Evolutionary conservation across 2,329 filamentous ascomycete species (phyloP).

Genomic region (Stemphylium lycopersici): DNA sequence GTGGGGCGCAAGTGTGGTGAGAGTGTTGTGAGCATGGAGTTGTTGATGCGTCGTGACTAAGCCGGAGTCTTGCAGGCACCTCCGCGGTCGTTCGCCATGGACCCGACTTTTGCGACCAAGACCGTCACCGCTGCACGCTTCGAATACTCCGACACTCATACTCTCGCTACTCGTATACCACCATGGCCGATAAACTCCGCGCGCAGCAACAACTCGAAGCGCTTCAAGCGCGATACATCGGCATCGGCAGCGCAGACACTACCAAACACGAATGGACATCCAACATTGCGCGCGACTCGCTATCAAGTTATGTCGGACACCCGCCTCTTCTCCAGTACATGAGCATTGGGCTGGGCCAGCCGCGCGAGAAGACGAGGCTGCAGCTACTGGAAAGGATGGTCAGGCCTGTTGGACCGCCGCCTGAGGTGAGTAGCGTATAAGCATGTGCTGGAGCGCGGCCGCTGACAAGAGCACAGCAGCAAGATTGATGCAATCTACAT

Average conservation of each 20-base stretch:
- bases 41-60: conserved; percentile 9
- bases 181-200: conserved; percentile 91
- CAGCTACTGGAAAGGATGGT: conserved; percentile 79
- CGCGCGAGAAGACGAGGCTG: conserved; percentile 77
- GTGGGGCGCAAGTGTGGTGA: not conserved
- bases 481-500: conserved; percentile 22
- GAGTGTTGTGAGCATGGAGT: conserved; percentile 2
- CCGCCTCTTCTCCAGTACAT: conserved; percentile 88
- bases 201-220: conserved; percentile 97
- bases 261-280: conserved; percentile 97
- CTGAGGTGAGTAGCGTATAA: conserved; percentile 57
- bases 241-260: conserved; percentile 94
- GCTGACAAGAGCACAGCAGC: conserved; percentile 23
- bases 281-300: conserved; percentile 93
- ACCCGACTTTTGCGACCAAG: conserved; percentile 4
- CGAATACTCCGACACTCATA: not conserved
- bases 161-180: not conserved
- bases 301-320: conserved; percentile 87
- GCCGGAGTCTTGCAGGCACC: conserved; percentile 12
- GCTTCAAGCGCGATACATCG: conserved; percentile 93
- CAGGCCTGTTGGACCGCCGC: conserved; percentile 68
- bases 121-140: not conserved
- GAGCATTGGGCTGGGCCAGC: conserved; percentile 85
- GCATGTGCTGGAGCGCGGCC: not conserved
- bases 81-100: conserved; percentile 8